A percentile compares a stretch with the other conserved stretches of the same genome.
Evolutionary conservation across 805 yeast species (phyloP).

Genomic region (Cyberlindnera xishuangbannaensis): DNA sequence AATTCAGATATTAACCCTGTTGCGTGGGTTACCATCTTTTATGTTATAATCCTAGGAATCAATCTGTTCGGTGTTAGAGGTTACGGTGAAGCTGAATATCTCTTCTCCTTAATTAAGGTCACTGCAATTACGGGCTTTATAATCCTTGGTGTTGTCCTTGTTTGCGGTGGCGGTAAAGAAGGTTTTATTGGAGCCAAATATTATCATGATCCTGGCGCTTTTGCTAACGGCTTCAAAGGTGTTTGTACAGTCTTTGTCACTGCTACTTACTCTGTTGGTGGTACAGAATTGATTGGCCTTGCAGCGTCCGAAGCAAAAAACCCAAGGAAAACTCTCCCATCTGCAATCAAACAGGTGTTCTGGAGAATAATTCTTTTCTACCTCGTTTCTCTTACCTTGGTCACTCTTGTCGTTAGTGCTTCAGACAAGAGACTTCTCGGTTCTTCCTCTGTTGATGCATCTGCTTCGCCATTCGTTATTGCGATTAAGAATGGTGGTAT

Average conservation of each 20-base stretch:
- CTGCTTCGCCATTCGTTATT: conserved; percentile 45
- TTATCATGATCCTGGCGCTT: conserved; percentile 57
- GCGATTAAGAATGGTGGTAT: conserved; percentile 35
- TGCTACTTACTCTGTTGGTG: conserved; percentile 50
- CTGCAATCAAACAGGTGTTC: conserved; percentile 49
- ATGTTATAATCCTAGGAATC: conserved; percentile 40
- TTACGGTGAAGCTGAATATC: conserved; percentile 50
- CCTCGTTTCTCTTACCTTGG: conserved; percentile 36
- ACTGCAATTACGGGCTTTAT: conserved; percentile 47
- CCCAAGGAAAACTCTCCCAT: conserved; percentile 44
- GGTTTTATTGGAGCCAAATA: conserved; percentile 39
- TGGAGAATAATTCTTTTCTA: conserved; percentile 49
- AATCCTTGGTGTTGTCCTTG: conserved; percentile 44
- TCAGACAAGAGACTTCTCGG: conserved; percentile 31
- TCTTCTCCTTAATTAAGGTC: conserved; percentile 44
- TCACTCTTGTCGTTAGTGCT: conserved; percentile 44
- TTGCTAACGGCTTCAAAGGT: conserved; percentile 52
- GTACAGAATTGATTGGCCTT: conserved; percentile 46
- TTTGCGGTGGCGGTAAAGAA: conserved; percentile 44
- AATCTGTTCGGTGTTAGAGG: conserved; percentile 50
- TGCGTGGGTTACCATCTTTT: conserved; percentile 47
- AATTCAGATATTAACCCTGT: conserved; percentile 38
- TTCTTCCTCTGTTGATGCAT: conserved; percentile 24
- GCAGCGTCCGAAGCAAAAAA: conserved; percentile 44
- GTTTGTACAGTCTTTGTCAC: conserved; percentile 49